phyloP scores from a whole-genome alignment of 1,139 yeast species.

The Kodamaea anthophila region DNA sequence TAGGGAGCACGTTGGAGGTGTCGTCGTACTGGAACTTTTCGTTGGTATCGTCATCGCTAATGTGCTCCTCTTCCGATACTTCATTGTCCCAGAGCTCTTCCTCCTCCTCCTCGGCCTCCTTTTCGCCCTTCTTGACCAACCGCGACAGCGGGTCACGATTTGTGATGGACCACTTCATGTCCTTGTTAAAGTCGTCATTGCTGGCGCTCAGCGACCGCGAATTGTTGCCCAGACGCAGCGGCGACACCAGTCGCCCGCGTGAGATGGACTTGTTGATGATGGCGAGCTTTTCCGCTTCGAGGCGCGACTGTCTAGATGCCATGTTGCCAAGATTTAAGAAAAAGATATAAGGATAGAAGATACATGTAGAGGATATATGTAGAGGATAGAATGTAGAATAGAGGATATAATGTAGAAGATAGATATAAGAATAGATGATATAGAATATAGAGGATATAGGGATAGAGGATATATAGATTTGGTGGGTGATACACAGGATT shows the following conservation, averaged over 20 bases:
- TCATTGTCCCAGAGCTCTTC: constrained; percentile 34
- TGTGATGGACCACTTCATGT: constrained; percentile 43
- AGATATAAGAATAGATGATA: too few species aligned
- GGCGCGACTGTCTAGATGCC: constrained; percentile 34
- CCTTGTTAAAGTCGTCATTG: constrained; percentile 33
- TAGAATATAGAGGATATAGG: too few species aligned
- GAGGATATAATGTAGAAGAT: too few species aligned
- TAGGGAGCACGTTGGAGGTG: constrained; percentile 55
- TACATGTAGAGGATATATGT: too few species aligned
- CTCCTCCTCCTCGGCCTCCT: constrained; percentile 16
- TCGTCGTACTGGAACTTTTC: constrained; percentile 57
- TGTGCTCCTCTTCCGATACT: constrained; percentile 59
- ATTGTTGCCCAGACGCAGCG: constrained; percentile 23
- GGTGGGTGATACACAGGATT: too few species aligned
- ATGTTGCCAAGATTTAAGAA: constrained; percentile 11
- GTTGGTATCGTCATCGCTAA: constrained; percentile 55
- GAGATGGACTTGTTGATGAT: constrained; percentile 36
- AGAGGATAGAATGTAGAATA: too few species aligned
- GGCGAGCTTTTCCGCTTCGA: constrained; percentile 42
- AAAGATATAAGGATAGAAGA: too few species aligned
- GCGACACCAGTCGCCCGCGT: constrained; percentile 38
- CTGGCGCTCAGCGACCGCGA: constrained; percentile 34
- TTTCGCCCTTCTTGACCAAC: constrained; percentile 15
- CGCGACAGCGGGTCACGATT: constrained; percentile 59
- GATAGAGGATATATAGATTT: too few species aligned